Conservation (phyloP, 208 protist species). For the Porcisia deanei region DNA sequence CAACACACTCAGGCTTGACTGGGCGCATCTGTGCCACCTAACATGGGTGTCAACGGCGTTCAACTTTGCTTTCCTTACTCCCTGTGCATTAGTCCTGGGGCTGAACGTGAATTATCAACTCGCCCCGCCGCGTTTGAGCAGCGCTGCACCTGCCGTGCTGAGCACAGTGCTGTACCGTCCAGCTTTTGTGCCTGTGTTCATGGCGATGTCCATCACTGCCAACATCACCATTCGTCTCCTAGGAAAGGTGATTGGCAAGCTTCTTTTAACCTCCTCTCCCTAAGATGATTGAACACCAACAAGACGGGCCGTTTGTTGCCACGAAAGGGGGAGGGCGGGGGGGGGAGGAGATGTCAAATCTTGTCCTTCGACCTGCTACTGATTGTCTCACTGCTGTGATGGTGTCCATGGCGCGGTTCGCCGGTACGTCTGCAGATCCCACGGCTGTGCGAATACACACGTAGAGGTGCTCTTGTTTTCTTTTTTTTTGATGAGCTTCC, state of each 20-base stretch:
- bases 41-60: slow-evolving; percentile 52
- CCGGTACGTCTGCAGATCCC: not conserved
- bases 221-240: slow-evolving; percentile 30
- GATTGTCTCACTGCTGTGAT: not conserved
- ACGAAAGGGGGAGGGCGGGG: too few species aligned
- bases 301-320: not conserved
- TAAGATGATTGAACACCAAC: not conserved
- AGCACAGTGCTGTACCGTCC: slow-evolving; percentile 41
- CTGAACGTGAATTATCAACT: slow-evolving; percentile 85
- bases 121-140: slow-evolving; percentile 49
- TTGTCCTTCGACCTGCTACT: not conserved
- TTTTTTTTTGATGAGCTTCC: not conserved
- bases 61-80: slow-evolving; percentile 57
- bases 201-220: slow-evolving; percentile 35
- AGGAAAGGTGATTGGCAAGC: not conserved
- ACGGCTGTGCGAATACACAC: not conserved
- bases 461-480: not conserved
- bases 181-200: slow-evolving; percentile 34
- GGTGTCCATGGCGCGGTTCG: not conserved
- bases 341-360: not conserved
- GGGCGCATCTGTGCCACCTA: slow-evolving; percentile 53
- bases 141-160: slow-evolving; percentile 16
- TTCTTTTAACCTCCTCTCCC: not conserved
- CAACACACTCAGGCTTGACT: slow-evolving; percentile 41
- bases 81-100: slow-evolving; percentile 49